phyloP scores from a whole-genome alignment of 768 basidiomycete genomes.

The Albatrellus ellisii region DNA sequence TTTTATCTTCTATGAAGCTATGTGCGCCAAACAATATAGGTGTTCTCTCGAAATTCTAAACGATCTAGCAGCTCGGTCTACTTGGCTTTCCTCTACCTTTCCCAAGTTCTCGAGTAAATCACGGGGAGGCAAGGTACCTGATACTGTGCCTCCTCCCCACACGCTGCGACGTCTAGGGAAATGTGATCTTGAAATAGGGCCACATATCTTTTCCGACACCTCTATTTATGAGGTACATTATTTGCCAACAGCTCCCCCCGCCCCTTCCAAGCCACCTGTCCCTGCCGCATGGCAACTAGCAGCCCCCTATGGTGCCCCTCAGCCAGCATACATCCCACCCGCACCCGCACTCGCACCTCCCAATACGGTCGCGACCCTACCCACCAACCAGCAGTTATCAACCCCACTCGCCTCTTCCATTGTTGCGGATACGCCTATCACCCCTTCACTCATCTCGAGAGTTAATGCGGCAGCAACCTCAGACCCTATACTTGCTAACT shows the following conservation, averaged over 20 bases:
- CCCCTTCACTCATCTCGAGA: constrained; percentile 44
- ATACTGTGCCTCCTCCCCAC: constrained; percentile 48
- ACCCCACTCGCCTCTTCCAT: constrained; percentile 34
- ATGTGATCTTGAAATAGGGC: constrained; percentile 64
- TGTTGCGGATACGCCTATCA: constrained; percentile 32
- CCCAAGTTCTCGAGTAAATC: constrained; percentile 59
- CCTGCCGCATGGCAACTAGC: constrained; percentile 15
- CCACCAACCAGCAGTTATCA: constrained; percentile 17
- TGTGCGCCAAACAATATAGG: constrained; percentile 27
- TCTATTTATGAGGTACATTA: constrained; percentile 66
- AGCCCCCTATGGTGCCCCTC: constrained; percentile 4
- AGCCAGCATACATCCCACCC: not conserved
- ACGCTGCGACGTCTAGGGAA: constrained; percentile 50
- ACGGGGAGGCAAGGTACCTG: constrained; percentile 42
- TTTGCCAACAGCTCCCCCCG: constrained; percentile 21
- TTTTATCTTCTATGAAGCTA: constrained; percentile 59
- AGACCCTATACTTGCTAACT: constrained; percentile 54
- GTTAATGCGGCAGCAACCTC: constrained; percentile 54
- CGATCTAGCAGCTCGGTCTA: constrained; percentile 42
- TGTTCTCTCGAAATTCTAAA: constrained; percentile 6
- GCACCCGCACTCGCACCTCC: not conserved
- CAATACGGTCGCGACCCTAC: constrained; percentile 1
- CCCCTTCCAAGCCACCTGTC: constrained; percentile 14
- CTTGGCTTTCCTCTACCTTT: constrained; percentile 53
- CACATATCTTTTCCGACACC: constrained; percentile 58